A percentile compares a stretch with the other conserved stretches of the same genome.
These are phyloP conservation scores for Fragaria vesca DNA, from an alignment of 306 rosid genomes.

Conservation along the genomic window DNA sequence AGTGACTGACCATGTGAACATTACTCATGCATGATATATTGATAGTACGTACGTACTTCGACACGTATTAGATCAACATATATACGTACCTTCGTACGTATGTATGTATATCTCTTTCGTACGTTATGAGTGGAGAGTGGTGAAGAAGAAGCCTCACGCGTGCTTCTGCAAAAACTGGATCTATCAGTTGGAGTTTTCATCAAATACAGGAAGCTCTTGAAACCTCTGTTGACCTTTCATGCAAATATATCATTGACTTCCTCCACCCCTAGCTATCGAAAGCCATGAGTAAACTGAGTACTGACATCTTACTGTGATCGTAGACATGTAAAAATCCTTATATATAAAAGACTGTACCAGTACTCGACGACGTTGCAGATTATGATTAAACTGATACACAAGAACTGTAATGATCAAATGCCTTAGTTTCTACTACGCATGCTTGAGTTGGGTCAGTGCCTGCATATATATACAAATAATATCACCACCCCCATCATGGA, in stretches of 20 bases:
- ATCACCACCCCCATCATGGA: not conserved
- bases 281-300: not conserved
- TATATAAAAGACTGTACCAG: not conserved
- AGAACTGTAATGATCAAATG: not conserved
- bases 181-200: slow-evolving; percentile 5
- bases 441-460: slow-evolving; percentile 5
- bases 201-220: slow-evolving; percentile 1
- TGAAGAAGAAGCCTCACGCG: too few species aligned
- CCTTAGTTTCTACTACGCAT: not conserved
- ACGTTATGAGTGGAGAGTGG: too few species aligned
- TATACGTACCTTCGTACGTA: too few species aligned
- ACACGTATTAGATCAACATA: too few species aligned
- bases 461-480: not conserved
- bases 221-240: slow-evolving; percentile 5
- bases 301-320: not conserved
- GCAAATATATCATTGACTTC: slow-evolving; percentile 13
- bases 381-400: not conserved
- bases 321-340: not conserved
- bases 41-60: too few species aligned
- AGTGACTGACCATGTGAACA: too few species aligned
- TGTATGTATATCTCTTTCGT: too few species aligned
- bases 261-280: not conserved
- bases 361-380: not conserved
- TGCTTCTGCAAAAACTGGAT: not conserved
- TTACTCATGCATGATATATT: too few species aligned